A percentile compares a stretch with the other conserved stretches of the same genome.
These are phyloP conservation scores for Cryptococcus sp. DNA, from an alignment of 1,284 basidiomycete genomes.

Conservation along the genomic window DNA sequence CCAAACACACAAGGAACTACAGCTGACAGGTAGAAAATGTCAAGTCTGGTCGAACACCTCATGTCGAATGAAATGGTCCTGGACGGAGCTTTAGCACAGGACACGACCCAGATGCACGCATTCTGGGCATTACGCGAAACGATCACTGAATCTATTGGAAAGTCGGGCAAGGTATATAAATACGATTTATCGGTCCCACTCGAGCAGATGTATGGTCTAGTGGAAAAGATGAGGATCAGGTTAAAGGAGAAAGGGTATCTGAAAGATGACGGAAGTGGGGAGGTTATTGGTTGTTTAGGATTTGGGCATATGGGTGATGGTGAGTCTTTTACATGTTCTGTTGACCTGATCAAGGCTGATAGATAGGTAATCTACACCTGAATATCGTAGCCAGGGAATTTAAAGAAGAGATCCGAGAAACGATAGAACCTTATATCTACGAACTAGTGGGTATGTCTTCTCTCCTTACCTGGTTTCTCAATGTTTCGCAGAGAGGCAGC, in stretches of 20 bases:
- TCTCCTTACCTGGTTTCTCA: neutral
- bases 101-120: conserved; percentile 79
- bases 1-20: too few species aligned
- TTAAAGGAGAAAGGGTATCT: conserved; percentile 70
- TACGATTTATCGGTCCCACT: conserved; percentile 95
- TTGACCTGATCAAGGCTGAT: neutral
- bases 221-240: conserved; percentile 73
- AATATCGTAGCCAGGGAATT: conserved; percentile 82
- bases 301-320: conserved; percentile 96
- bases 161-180: conserved; percentile 94
- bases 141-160: conserved; percentile 87
- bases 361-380: conserved; percentile 79
- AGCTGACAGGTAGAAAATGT: conserved; percentile 67
- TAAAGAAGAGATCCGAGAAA: conserved; percentile 71
- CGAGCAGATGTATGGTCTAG: conserved; percentile 80
- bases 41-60: conserved; percentile 71
- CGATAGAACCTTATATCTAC: conserved; percentile 90
- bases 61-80: conserved; percentile 75
- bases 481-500: neutral
- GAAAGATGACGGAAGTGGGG: conserved; percentile 54
- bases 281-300: conserved; percentile 61
- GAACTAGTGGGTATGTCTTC: conserved; percentile 61
- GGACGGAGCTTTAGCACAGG: conserved; percentile 91
- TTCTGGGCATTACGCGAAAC: conserved; percentile 97
- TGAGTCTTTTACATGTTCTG: conserved; percentile 41